Evolutionary conservation across 2,329 filamentous ascomycete species (phyloP).

Genomic region (Coleophoma cylindrospora): DNA sequence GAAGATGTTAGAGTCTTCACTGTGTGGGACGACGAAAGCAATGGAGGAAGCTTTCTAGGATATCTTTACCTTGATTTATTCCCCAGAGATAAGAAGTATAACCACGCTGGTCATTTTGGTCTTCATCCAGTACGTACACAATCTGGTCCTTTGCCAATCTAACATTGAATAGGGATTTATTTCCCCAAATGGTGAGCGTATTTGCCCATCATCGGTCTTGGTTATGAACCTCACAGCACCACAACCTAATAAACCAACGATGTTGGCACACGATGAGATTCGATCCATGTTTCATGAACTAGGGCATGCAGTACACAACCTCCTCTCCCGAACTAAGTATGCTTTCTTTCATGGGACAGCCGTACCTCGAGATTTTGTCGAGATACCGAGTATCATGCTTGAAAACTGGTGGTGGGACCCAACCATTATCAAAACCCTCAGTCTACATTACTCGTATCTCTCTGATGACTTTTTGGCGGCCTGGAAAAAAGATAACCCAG

Average conservation of each 20-base stretch:
- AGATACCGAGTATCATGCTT: conserved; percentile 33
- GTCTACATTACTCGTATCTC: neutral
- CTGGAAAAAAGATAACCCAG: neutral
- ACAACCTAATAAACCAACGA: neutral
- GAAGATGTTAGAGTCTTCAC: conserved; percentile 61
- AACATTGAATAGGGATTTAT: neutral
- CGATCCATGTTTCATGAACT: neutral
- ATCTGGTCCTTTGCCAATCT: neutral
- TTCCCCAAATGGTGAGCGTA: neutral
- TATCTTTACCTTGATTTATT: conserved; percentile 56
- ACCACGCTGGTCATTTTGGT: neutral
- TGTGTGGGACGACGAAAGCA: conserved; percentile 68
- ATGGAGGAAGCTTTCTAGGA: conserved; percentile 53
- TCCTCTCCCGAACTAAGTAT: neutral
- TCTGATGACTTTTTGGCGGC: neutral
- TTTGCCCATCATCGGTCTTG: neutral
- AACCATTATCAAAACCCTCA: conserved; percentile 25
- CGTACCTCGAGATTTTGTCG: conserved; percentile 38
- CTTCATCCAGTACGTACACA: neutral
- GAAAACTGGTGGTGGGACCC: conserved; percentile 34
- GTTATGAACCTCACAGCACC: neutral
- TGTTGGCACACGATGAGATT: neutral
- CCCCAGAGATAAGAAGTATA: conserved; percentile 27
- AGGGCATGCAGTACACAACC: neutral
- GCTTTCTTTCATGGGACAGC: conserved; percentile 45